A percentile compares a stretch with the other conserved stretches of the same genome.
phyloP scores from a whole-genome alignment of 106 monocot genomes.

The Posidonia australis region DNA sequence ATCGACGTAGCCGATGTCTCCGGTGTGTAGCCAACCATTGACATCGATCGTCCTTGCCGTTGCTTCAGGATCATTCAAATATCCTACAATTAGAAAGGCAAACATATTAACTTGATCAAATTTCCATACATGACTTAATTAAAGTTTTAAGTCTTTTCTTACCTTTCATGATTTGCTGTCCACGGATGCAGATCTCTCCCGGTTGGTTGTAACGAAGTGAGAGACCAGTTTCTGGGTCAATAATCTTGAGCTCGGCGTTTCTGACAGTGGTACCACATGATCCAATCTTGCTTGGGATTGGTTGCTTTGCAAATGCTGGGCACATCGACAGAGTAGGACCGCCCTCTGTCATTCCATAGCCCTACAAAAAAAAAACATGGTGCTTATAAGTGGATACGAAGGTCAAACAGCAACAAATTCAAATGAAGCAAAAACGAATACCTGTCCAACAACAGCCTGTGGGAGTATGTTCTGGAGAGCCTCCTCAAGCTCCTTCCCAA shows the following conservation, averaged over 20 bases:
- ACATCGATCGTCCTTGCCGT: constrained; percentile 69
- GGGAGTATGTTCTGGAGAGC: constrained; percentile 43
- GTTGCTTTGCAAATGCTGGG: constrained; percentile 49
- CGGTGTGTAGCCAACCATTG: too few species aligned
- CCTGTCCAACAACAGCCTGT: constrained; percentile 57
- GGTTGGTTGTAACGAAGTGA: constrained; percentile 35
- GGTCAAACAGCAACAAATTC: too few species aligned
- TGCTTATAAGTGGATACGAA: too few species aligned
- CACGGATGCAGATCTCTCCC: constrained; percentile 70
- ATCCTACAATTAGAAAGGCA: too few species aligned
- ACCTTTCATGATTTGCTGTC: constrained; percentile 70
- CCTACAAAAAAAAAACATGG: too few species aligned
- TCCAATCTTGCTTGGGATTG: constrained; percentile 33
- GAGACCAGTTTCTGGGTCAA: constrained; percentile 38
- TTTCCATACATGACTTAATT: too few species aligned
- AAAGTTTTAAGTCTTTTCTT: too few species aligned
- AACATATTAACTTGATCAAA: not conserved
- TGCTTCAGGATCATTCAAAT: constrained; percentile 74
- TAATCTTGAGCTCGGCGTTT: constrained; percentile 46
- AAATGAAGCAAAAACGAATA: too few species aligned
- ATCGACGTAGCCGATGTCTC: too few species aligned
- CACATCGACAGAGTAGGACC: constrained; percentile 58
- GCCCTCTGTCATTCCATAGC: constrained; percentile 66
- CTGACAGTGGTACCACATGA: constrained; percentile 51
- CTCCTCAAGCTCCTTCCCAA: constrained; percentile 74